Percentiles rank a stretch among this genome's conserved stretches.
Evolutionary conservation across 139 green algal species (phyloP).

Genomic region (Helicosporidium sp.): DNA sequence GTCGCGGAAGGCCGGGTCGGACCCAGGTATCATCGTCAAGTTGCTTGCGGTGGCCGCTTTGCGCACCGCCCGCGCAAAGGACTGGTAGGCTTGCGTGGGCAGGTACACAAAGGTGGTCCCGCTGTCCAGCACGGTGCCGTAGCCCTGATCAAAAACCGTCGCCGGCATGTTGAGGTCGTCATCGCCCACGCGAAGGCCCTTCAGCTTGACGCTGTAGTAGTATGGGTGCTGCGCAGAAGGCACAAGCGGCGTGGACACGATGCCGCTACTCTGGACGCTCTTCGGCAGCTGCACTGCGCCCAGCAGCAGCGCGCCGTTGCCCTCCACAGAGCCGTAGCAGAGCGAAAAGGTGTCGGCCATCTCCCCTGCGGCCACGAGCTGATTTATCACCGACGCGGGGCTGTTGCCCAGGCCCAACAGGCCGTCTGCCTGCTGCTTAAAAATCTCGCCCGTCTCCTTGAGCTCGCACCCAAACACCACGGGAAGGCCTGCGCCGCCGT

Average conservation of each 20-base stretch:
- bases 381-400: slow-evolving; percentile 45
- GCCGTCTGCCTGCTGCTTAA: slow-evolving; percentile 68
- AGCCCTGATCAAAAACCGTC: slow-evolving; percentile 33
- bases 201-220: slow-evolving; percentile 65
- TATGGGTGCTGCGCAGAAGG: slow-evolving; percentile 18
- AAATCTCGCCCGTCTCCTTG: slow-evolving; percentile 76
- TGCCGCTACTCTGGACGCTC: slow-evolving; percentile 16
- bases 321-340: slow-evolving; percentile 67
- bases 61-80: slow-evolving; percentile 23
- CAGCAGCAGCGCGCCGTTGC: slow-evolving; percentile 42
- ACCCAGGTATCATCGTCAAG: slow-evolving; percentile 16
- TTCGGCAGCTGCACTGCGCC: slow-evolving; percentile 21
- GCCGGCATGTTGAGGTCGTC: not conserved
- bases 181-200: slow-evolving; percentile 36
- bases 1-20: slow-evolving; percentile 44
- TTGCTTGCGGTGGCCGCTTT: slow-evolving; percentile 10
- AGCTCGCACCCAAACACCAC: slow-evolving; percentile 68
- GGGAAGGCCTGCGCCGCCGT: slow-evolving; percentile 10
- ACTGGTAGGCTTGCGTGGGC: slow-evolving; percentile 40
- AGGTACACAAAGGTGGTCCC: slow-evolving; percentile 93
- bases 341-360: slow-evolving; percentile 68
- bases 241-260: slow-evolving; percentile 46
- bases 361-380: slow-evolving; percentile 41
- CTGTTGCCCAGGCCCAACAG: slow-evolving; percentile 76
- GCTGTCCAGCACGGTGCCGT: slow-evolving; percentile 79